Percentiles rank a stretch among this genome's conserved stretches.
Evolutionary conservation across 257 asterid genomes (phyloP).

Genomic region (Solanum bulbocastanum): DNA sequence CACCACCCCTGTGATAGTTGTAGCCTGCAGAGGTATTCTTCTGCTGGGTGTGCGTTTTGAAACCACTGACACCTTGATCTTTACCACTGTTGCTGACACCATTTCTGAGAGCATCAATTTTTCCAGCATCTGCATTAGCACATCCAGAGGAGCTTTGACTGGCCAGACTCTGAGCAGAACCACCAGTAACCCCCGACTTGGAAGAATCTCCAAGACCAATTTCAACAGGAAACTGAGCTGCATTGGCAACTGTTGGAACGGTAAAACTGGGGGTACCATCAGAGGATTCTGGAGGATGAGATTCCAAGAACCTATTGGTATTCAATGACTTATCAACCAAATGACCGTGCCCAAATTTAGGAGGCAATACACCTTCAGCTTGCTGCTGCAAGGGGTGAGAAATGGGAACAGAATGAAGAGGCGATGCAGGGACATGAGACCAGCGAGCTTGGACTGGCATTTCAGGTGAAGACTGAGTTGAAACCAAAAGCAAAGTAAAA

Average conservation of each 20-base stretch:
- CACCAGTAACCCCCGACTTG: constrained; percentile 18
- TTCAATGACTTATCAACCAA: constrained; percentile 42
- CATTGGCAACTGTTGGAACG: constrained; percentile 26
- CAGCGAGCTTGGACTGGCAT: constrained; percentile 69
- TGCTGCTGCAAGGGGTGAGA: constrained; percentile 65
- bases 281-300: constrained; percentile 42
- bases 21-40: constrained; percentile 36
- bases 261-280: constrained; percentile 29
- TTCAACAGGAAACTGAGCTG: constrained; percentile 36
- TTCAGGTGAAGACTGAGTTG: constrained; percentile 58
- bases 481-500: background rate
- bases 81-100: constrained; percentile 13
- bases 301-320: constrained; percentile 39
- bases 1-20: constrained; percentile 51
- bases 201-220: constrained; percentile 42
- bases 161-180: constrained; percentile 26
- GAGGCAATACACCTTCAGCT: constrained; percentile 40
- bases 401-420: constrained; percentile 48
- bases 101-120: constrained; percentile 15
- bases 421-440: constrained; percentile 66
- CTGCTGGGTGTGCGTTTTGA: constrained; percentile 32
- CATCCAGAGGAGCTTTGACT: constrained; percentile 28
- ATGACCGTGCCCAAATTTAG: constrained; percentile 42
- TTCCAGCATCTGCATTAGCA: constrained; percentile 31
- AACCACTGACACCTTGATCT: constrained; percentile 24